Conservation (phyloP, 192 early-diverging fungal genomes). For the Neocallimastix lanati region DNA sequence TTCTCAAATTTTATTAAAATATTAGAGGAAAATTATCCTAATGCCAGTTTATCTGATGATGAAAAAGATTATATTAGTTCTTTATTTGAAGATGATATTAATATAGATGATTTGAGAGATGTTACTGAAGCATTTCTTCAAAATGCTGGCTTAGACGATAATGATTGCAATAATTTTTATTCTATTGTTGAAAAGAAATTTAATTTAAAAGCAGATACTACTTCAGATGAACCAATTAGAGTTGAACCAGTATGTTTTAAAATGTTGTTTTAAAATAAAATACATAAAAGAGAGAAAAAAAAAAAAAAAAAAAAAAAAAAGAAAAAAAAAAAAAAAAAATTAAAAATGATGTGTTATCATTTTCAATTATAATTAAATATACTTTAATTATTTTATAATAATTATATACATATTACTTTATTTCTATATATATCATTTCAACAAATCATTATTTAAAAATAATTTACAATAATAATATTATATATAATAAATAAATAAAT, state of each 20-base stretch:
- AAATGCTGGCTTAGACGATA: constrained; percentile 36
- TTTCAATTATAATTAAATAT: no score
- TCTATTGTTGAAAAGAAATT: not conserved
- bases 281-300: not conserved
- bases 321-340: constrained; percentile 4
- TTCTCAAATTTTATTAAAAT: not conserved
- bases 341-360: no score
- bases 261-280: constrained; percentile 9
- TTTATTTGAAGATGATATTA: constrained; percentile 7
- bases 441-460: no score
- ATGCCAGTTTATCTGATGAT: not conserved
- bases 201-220: constrained; percentile 3
- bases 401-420: no score
- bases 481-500: no score
- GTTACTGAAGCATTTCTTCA: constrained; percentile 40
- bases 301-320: not conserved
- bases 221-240: not conserved
- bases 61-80: not conserved
- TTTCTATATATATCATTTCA: no score
- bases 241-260: not conserved
- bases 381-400: no score
- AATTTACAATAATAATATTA: no score
- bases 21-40: not conserved
- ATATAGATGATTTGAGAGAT: constrained; percentile 27
- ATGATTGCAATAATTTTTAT: constrained; percentile 25